Conservation (phyloP, 2,329 filamentous ascomycete species). For the Lachnellula subtilissima region DNA sequence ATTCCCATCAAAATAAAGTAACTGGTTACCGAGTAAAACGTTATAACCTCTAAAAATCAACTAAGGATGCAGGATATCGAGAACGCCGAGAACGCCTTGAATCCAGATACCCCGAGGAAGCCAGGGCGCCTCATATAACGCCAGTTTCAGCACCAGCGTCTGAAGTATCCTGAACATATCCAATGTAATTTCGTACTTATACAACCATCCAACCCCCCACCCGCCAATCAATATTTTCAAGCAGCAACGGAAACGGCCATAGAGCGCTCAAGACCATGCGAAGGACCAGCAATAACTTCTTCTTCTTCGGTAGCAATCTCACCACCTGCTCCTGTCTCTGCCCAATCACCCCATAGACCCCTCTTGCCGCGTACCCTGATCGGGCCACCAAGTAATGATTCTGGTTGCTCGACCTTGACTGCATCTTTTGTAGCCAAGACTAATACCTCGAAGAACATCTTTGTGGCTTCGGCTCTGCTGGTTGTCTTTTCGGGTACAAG, state of each 20-base stretch:
- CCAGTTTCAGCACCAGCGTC: background rate
- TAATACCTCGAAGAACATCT: constrained; percentile 98
- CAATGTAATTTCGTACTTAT: background rate
- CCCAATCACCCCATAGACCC: constrained; percentile 96
- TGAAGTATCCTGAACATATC: background rate
- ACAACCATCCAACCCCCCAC: background rate
- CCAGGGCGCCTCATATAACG: background rate
- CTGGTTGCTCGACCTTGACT: constrained; percentile 87
- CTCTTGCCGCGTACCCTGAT: constrained; percentile 86
- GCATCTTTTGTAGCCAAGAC: constrained; percentile 97
- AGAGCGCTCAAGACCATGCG: constrained; percentile 14
- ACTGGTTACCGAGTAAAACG: too few species aligned
- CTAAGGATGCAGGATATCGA: background rate
- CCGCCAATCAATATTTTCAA: constrained; percentile 1
- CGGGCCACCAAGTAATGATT: constrained; percentile 66
- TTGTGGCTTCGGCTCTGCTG: constrained; percentile 85
- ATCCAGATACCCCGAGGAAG: background rate
- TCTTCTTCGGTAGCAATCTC: constrained; percentile 43
- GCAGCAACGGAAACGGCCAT: constrained; percentile 21
- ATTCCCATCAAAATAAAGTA: too few species aligned
- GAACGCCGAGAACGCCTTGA: background rate
- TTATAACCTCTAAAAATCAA: too few species aligned
- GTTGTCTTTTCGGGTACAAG: constrained; percentile 78
- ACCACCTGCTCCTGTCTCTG: constrained; percentile 67
- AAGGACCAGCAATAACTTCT: constrained; percentile 15